Evolutionary conservation across 768 basidiomycete species (phyloP), one percentile per base, ranked within the genome.

Genomic region (Kwoniella botswanensis): DNA sequence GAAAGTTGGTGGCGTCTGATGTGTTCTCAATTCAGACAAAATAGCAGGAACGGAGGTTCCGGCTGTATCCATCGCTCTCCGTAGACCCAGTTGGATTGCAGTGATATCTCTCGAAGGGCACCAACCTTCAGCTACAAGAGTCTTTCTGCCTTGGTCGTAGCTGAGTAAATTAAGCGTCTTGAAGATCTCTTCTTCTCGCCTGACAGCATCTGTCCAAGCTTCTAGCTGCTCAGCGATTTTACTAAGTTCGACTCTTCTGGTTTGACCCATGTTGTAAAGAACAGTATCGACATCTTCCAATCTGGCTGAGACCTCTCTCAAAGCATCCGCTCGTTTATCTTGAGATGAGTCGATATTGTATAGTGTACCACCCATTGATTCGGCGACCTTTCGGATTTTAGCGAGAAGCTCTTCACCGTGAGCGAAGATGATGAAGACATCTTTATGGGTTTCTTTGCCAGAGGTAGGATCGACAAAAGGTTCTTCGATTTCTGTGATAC

Each of bases 391-490:
- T 82, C 95, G 92, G 80, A 99, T 98, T 88, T 98, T 99, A 73
- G 93, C 88, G 35, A 99, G 89, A 22, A 98, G 86, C 21, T 91
- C 90, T 50, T 93, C 90, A 18, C 97, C 97, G 76, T 99, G 95
- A 0, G 97, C 97, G 77, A 99, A 99, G 81, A 99, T 98, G 85
- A 99, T 96, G 86, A 99, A 99, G 52, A 98, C 97, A 78, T 98
- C 94, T 88, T 98, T 99, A 86, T 92, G 89, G 22, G 92, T 92
- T 85, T 95, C 92, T 21, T 85, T 86, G 44, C 91, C 91, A 0
- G 92, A 92, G 22, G 86, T 87, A 15, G 94, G 92, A 81, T 98
- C 93, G 68, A 93, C 87, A 78, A 98, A 97, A 6, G 93, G 92
- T 75, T 96, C 93, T 50, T 88, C 87, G 76, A 99, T 98, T 84